Evolutionary conservation across 2,329 filamentous ascomycete species (phyloP), one percentile per base, ranked within the genome.

Genomic region (Colletotrichum eleusines): DNA sequence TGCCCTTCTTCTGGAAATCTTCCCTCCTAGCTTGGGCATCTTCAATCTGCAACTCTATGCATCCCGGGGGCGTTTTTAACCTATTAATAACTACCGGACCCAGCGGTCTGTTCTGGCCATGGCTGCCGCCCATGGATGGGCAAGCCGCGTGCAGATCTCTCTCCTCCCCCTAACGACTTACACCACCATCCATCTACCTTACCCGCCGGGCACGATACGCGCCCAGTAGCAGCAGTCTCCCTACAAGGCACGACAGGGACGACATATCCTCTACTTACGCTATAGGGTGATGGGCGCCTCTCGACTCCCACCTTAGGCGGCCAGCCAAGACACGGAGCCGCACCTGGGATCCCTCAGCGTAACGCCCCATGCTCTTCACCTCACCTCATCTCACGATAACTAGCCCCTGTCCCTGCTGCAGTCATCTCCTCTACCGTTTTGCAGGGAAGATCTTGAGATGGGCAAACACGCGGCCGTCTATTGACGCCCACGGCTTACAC

Each of bases 41-140:
- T 18, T 23, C 54, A 63, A 60, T 11, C 26, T 12, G 18, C 12
- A n/a, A 54, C 48, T 28, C 28, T 35, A 18, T 58, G 55, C 69
- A 69, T 44, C 14, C 12, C 48, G 42, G 40, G 5, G 42, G 54
- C 46, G 61, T 69, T n/a, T 55, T 51, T 9, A 12, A 44, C 48
- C 69, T 72, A 73, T 64, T 64, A 69, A 73, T 73, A 73, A 69
- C 71, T 73, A 60, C 71, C 71, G 71, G 38, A 16, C 40, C 67
- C 57, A 64, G 38, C 23, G 8, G 33, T 51, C 33, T 64, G 48
- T 33, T 38, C 26, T 33, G 35, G 28, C 40, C 59, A 28, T 57
- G 61, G 46, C 46, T 59, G 54, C 38, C 31, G 40, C 35, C 63
- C 46, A 26, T 44, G 55, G 53, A 26, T 44, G 55, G 53, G 40